Percentiles rank a stretch among this genome's conserved stretches.
These are phyloP conservation scores for Mycena vitilis DNA, from an alignment of 768 basidiomycete species.

Conservation along the genomic window DNA sequence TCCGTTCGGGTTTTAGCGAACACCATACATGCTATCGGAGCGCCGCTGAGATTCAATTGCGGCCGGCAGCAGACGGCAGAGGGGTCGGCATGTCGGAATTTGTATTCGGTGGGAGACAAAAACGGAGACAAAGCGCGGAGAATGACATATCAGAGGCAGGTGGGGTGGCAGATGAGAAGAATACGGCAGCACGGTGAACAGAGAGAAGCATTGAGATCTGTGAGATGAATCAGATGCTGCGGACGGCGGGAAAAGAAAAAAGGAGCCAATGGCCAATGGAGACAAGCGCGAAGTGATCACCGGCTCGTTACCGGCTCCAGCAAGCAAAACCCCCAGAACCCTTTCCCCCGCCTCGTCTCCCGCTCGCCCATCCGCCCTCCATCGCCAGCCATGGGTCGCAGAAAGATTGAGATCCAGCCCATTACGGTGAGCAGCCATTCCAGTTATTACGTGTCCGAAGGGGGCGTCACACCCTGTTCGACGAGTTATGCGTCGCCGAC, in stretches of 20 bases:
- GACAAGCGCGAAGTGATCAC: constrained; percentile 16
- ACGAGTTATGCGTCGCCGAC: constrained; percentile 36
- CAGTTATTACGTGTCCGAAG: constrained; percentile 36
- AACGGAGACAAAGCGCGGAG: not conserved
- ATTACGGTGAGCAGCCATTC: constrained; percentile 69
- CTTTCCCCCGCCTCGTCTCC: constrained; percentile 18
- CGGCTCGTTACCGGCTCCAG: constrained; percentile 26
- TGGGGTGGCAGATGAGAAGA: constrained; percentile 4
- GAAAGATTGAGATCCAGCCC: constrained; percentile 87
- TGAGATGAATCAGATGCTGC: constrained; percentile 24
- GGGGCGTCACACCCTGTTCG: constrained; percentile 18
- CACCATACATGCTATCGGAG: not conserved
- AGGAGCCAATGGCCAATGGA: constrained; percentile 33
- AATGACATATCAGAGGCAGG: not conserved
- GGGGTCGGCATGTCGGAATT: not conserved
- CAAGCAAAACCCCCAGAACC: constrained; percentile 25
- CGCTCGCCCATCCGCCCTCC: not conserved
- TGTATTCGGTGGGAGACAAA: not conserved
- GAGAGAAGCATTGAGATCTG: constrained; percentile 17
- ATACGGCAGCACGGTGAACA: constrained; percentile 4
- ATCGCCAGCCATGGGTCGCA: constrained; percentile 65
- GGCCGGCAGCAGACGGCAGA: constrained; percentile 23
- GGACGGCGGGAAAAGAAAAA: constrained; percentile 10
- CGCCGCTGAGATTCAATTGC: constrained; percentile 12
- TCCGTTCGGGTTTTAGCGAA: not conserved